Conservation (phyloP, 257 asterid species). For the Anisodus tanguticus region DNA sequence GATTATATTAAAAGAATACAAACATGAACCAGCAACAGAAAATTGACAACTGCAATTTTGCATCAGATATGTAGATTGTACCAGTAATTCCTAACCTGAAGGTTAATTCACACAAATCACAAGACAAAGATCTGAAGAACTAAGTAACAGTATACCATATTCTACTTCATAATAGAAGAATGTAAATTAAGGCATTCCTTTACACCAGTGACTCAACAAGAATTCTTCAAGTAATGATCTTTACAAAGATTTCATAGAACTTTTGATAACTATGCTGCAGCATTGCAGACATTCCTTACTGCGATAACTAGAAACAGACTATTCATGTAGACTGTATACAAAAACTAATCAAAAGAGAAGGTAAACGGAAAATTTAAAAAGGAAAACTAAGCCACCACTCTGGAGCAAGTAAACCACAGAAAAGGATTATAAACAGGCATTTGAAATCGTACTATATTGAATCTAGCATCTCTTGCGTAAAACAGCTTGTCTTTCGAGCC, state of each 20-base stretch:
- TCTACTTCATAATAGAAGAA: background rate
- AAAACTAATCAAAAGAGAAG: background rate
- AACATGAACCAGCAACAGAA: too few relatives aligned
- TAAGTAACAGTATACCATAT: background rate
- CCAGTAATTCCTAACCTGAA: too few relatives aligned
- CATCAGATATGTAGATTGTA: too few relatives aligned
- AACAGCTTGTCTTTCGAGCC: constrained; percentile 7
- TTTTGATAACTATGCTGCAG: background rate
- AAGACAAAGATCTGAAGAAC: background rate
- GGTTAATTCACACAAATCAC: background rate
- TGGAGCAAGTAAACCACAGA: background rate
- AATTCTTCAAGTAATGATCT: background rate
- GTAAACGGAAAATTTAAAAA: background rate
- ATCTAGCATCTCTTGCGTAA: background rate
- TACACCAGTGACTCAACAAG: background rate
- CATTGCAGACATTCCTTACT: background rate
- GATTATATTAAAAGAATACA: too few relatives aligned
- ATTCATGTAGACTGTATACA: background rate
- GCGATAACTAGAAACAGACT: background rate
- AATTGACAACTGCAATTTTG: too few relatives aligned
- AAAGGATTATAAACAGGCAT: background rate
- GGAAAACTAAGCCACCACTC: background rate
- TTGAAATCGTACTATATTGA: background rate
- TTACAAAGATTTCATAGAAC: background rate
- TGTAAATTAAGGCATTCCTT: background rate